A percentile compares a stretch with the other conserved stretches of the same genome.
phyloP scores from a whole-genome alignment of 2,329 filamentous ascomycete species.

The Blastomyces gilchristii region DNA sequence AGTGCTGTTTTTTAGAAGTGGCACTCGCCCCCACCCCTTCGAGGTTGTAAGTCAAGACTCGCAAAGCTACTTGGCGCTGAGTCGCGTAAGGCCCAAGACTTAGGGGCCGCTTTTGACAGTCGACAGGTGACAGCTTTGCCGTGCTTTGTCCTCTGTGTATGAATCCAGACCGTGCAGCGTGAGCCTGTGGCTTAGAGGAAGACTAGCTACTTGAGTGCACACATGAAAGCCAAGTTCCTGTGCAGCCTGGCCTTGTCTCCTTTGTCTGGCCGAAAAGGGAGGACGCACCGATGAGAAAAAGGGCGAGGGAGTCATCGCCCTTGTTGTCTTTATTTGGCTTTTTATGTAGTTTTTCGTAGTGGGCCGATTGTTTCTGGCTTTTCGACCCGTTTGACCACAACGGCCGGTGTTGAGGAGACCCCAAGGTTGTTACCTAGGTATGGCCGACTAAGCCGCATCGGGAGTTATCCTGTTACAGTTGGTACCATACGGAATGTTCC shows the following conservation, averaged over 20 bases:
- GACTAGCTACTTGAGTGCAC: not conserved
- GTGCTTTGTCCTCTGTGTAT: not conserved
- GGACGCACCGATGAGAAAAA: not conserved
- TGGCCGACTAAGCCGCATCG: not conserved
- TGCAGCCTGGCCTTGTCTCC: not conserved
- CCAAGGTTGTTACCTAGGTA: too few relatives aligned
- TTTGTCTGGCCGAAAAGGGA: not conserved
- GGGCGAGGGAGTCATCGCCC: not conserved
- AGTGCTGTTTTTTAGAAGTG: too few relatives aligned
- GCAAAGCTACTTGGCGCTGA: not conserved
- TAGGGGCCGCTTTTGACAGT: not conserved
- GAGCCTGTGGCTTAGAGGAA: not conserved
- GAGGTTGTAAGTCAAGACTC: not conserved
- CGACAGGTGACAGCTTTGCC: not conserved
- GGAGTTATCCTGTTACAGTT: not conserved
- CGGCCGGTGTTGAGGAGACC: not conserved
- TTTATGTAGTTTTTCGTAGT: not conserved
- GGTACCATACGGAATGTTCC: slow-evolving; percentile 3
- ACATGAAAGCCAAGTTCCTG: not conserved
- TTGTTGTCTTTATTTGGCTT: not conserved
- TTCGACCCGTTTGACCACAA: too few relatives aligned
- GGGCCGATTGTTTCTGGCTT: not conserved
- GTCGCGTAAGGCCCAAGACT: not conserved
- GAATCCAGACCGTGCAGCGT: not conserved
- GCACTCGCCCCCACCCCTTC: not conserved